These are phyloP conservation scores for Curvularia lunata DNA, from an alignment of 2,329 filamentous ascomycete species.

Conservation along the genomic window DNA sequence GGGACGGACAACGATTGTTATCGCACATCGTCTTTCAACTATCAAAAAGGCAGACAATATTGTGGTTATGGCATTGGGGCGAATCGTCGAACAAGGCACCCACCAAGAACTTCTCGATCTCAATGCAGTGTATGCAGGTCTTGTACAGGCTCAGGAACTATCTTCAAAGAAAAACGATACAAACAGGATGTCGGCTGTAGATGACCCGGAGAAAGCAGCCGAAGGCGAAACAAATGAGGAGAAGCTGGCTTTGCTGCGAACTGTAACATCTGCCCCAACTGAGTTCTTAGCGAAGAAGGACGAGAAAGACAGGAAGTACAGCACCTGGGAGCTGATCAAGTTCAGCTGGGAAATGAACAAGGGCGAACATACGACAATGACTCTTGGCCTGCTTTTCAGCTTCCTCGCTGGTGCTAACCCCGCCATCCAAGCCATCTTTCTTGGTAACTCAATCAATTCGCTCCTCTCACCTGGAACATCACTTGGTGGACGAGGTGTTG, in stretches of 20 bases:
- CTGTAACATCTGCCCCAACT: constrained; percentile 55
- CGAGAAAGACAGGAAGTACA: constrained; percentile 37
- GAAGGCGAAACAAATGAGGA: constrained; percentile 27
- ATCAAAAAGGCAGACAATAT: constrained; percentile 96
- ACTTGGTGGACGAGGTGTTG: constrained; percentile 71
- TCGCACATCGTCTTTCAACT: constrained; percentile 92
- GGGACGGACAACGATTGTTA: constrained; percentile 92
- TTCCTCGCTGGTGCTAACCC: constrained; percentile 46
- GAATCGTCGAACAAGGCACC: constrained; percentile 90
- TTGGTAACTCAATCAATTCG: constrained; percentile 83
- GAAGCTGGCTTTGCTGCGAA: constrained; percentile 38
- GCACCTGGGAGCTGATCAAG: constrained; percentile 53
- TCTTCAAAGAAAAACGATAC: constrained; percentile 33
- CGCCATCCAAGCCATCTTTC: constrained; percentile 69
- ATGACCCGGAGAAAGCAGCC: constrained; percentile 28
- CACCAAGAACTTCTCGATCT: constrained; percentile 78
- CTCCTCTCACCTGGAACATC: constrained; percentile 64
- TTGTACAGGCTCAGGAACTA: constrained; percentile 82
- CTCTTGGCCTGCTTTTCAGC: constrained; percentile 51
- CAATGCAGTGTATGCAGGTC: constrained; percentile 76
- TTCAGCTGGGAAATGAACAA: constrained; percentile 43
- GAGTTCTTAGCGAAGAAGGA: constrained; percentile 64
- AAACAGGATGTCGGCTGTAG: constrained; percentile 30
- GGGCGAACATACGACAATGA: constrained; percentile 47
- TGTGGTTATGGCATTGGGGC: constrained; percentile 84